Base-by-base conservation (phyloP, 169 alveolate genomes). In the Hepatocystis sp. region DNA sequence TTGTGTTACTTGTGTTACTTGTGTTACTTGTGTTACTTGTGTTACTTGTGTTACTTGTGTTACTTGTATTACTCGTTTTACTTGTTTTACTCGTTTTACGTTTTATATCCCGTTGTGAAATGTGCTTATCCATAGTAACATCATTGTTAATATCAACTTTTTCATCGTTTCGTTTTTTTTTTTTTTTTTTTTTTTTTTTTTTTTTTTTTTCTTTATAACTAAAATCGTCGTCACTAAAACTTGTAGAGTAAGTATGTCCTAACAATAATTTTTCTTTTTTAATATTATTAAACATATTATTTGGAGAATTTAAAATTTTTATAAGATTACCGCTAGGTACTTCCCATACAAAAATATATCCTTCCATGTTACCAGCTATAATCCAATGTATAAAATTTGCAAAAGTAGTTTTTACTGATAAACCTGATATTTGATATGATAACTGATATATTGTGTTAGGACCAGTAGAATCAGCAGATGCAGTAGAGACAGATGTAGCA, bases 351-450 rank as follows among this genome's bases (percentile, higher is more conserved):
- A 81, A 81, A 28, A 81, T 81, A 28, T 81, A 40, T 1, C 89
- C 89, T 44, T 51, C 53, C 89, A 81, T 81, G 42, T 81, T 81
- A 5, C 89, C 89, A 0, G 89, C 89, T 2, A 81, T 81, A 28
- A 81, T 42, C 89, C 89, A 81, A 63, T 81, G 89, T 17, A 81
- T 81, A 64, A 55, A 81, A 32, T 81, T 81, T n/a, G 89, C 89
- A 81, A 81, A 81, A 36, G 89, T 81, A 4, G 89, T 61, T 32
- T 81, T 81, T 4, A 64, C 84, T 2, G 89, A 81, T 8, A 81
- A 51, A 1, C 89, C 84, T 0, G 89, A 81, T 13, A 81, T 81
- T 27, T 81, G 89, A 63, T 81, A 81, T 3, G 89, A 81, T 15
- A 81, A 46, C 19, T 76, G n/a, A n/a, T n/a, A n/a, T n/a, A n/a